Conservation (phyloP, 208 protist genomes). For the Entamoeba histolytica region DNA sequence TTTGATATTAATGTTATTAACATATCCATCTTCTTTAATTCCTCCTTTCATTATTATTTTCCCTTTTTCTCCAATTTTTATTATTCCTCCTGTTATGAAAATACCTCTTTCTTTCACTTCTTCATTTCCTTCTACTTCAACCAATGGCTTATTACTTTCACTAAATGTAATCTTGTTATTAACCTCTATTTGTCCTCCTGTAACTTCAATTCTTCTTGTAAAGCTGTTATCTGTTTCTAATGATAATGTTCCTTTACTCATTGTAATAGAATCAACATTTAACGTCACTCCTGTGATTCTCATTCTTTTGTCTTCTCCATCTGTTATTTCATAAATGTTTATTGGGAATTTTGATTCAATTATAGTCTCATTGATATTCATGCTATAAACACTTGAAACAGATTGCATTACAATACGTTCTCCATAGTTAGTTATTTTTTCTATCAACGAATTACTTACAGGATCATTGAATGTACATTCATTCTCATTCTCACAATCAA, state of each 20-base stretch:
- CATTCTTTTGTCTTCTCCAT: no score
- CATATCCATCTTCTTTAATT: neutral
- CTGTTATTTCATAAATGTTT: no score
- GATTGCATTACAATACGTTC: no score
- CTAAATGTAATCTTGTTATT: neutral
- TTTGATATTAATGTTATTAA: neutral
- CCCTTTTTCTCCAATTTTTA: neutral
- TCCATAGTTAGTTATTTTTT: no score
- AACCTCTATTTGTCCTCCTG: neutral
- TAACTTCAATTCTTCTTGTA: neutral
- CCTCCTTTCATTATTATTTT: neutral
- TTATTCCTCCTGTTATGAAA: no score
- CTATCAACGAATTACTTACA: neutral
- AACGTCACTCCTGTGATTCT: neutral
- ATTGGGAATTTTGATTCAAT: no score
- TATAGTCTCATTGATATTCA: no score
- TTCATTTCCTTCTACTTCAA: no score
- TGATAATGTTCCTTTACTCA: neutral
- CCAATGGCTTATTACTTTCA: no score
- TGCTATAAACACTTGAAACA: no score
- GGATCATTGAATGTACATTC: neutral
- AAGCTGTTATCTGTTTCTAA: neutral
- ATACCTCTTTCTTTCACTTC: no score
- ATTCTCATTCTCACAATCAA: neutral
- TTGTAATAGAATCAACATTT: neutral